Conservation (phyloP, 192 early-diverging fungal genomes). For the Coemansia sp. region DNA sequence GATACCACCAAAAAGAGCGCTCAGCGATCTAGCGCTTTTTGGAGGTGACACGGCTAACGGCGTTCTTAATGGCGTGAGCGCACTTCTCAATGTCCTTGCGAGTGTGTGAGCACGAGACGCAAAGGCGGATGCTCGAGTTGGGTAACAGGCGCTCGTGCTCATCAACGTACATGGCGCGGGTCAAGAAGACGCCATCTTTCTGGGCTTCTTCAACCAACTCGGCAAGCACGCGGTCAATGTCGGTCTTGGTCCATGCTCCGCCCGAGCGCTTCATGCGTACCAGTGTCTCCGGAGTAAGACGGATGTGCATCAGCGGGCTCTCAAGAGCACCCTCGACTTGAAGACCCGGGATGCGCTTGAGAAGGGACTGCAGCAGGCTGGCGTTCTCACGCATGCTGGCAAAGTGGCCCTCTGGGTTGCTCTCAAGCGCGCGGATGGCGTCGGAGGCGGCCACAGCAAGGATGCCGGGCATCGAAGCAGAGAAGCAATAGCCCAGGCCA, state of each 20-base stretch:
- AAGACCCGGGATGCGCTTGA: constrained; percentile 55
- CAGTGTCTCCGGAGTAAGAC: constrained; percentile 55
- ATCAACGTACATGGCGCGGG: constrained; percentile 81
- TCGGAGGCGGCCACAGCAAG: constrained; percentile 85
- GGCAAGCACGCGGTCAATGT: constrained; percentile 63
- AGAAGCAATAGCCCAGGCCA: constrained; percentile 87
- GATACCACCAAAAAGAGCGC: neutral
- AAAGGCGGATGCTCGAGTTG: constrained; percentile 80
- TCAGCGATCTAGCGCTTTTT: constrained; percentile 42
- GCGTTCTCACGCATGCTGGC: constrained; percentile 64
- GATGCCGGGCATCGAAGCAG: constrained; percentile 92
- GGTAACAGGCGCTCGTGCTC: constrained; percentile 76
- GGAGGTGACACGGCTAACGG: constrained; percentile 54
- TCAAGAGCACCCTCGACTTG: constrained; percentile 53
- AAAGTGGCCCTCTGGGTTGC: constrained; percentile 39
- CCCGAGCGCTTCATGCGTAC: constrained; percentile 70
- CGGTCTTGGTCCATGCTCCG: constrained; percentile 49
- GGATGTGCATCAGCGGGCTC: constrained; percentile 77
- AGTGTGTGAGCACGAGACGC: constrained; percentile 68
- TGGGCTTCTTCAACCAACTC: constrained; percentile 76
- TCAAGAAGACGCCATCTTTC: constrained; percentile 83
- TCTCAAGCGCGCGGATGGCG: constrained; percentile 58
- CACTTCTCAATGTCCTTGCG: constrained; percentile 86
- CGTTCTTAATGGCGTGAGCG: constrained; percentile 71
- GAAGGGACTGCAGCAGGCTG: constrained; percentile 56